A percentile compares a stretch with the other conserved stretches of the same genome.
These are phyloP conservation scores for Curvularia sp. DNA, from an alignment of 2,329 filamentous ascomycete genomes.

Conservation along the genomic window DNA sequence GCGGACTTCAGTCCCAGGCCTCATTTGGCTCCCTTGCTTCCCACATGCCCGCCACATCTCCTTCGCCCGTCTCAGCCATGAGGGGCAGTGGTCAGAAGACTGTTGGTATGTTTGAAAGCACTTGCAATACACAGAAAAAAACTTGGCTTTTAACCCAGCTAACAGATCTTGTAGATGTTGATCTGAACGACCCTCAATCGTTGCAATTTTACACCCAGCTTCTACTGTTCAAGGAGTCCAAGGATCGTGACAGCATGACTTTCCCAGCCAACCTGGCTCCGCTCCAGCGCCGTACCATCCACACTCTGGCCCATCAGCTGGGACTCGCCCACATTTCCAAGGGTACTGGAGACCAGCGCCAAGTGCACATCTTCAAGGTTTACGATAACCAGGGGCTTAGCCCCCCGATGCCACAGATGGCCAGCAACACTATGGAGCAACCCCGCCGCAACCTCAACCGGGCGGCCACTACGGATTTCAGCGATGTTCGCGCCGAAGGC, in stretches of 20 bases:
- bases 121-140: slow-evolving; percentile 9
- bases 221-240: slow-evolving; percentile 84
- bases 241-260: slow-evolving; percentile 77
- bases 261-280: slow-evolving; percentile 84
- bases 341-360: slow-evolving; percentile 83
- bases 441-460: slow-evolving; percentile 86
- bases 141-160: slow-evolving; percentile 15
- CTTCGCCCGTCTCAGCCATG: slow-evolving; percentile 69
- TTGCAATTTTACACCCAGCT: slow-evolving; percentile 90
- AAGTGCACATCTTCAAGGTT: slow-evolving; percentile 86
- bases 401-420: slow-evolving; percentile 68
- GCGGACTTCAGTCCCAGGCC: slow-evolving; percentile 79
- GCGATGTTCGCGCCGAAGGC: slow-evolving; percentile 76
- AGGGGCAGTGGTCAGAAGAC: slow-evolving; percentile 54
- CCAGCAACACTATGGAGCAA: slow-evolving; percentile 72
- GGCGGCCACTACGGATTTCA: slow-evolving; percentile 97
- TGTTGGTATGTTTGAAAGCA: slow-evolving; percentile 45
- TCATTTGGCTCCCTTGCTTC: slow-evolving; percentile 82
- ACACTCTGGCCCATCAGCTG: slow-evolving; percentile 95
- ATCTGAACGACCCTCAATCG: slow-evolving; percentile 89
- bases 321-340: slow-evolving; percentile 89
- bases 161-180: slow-evolving; percentile 66
- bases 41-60: slow-evolving; percentile 67
- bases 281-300: slow-evolving; percentile 85
- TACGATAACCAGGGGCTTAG: slow-evolving; percentile 65